Evolutionary conservation across 2,329 filamentous ascomycete genomes (phyloP), one percentile per base, ranked within the genome.

Genomic region (Claviceps monticola): DNA sequence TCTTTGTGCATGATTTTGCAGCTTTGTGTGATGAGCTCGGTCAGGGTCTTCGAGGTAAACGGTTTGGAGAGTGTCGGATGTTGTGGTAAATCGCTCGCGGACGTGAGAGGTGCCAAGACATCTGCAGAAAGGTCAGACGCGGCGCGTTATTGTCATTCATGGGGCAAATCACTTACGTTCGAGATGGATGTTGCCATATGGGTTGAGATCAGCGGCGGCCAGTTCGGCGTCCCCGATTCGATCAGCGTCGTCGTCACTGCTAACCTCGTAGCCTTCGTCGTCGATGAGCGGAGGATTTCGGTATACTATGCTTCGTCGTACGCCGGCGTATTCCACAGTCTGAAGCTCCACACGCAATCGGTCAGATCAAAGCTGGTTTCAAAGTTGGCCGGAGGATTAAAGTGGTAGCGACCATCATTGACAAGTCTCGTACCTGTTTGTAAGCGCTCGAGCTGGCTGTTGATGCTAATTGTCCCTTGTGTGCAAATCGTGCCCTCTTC

Each of bases 221-320:
- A 79, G 73, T 48, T 78, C 70, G 43, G 81, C 82, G 48, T 83
- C 78, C 56, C 76, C 75, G 21, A 80, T 65, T 52, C 74, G 76
- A 43, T 83, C 79, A 52, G 86, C 79, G 55, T 86, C 82, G 54
- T 88, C 83, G 55, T 83, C 81, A 62, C 80, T 84, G 43, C 88
- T 83, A 51, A 88, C 71, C 56, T 87, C 81, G 62, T 86, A 88
- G 56, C 86, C 86, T 59, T 91, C 86, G 46, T 87, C 81, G 67
- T 91, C 86, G 57, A 86, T 72, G 46, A 86, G 72, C 11, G 79
- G 77, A 5, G 84, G 84, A 59, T 89, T 91, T 57, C 78, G 79
- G 64, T 80, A 80, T 56, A 94, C 81, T 57, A 90, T 87, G 51
- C 81, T 74, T 62, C 88, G 78, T 53, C 76, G 73, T 62, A 84